Evolutionary conservation across 108 stramenopile genomes (phyloP), one percentile per base, ranked within the genome.

Genomic region (Fistulifera solaris): DNA sequence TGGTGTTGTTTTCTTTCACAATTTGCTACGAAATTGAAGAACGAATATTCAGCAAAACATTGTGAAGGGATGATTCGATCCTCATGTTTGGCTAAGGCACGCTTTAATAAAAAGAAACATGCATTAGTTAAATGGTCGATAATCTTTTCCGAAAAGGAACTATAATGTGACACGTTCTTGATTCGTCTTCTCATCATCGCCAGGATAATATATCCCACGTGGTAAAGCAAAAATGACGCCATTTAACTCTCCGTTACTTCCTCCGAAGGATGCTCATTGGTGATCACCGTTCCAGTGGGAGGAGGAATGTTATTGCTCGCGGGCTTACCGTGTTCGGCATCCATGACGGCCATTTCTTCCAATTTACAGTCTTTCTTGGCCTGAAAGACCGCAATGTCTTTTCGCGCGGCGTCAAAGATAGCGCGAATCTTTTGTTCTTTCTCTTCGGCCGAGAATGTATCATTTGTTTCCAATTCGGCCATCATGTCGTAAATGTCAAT

Each of bases 401-500:
- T 81, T 55, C 80, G 61, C 11, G 80, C 80, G n/a, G 40, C 24
- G 42, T 81, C 80, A 59, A 81, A 81, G 28, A 72, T 27, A 22
- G 56, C 57, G 21, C 80, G 72, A 54, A 81, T 81, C 58, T 68
- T 77, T 50, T 63, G 51, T 49, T 81, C 80, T 72, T 81, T 81
- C 15, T 77, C 80, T 28, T 54, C 59, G 8, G 58, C 59, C 23
- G 66, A 45, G 48, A 71, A 69, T 40, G 38, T 61, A 1, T 62
- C 47, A 19, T 76, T 58, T 15, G 58, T 39, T 54, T 80, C 78
- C 57, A 80, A 57, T 48, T 64, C 68, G 41, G 58, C 71, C 73
- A 89, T 85, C 43, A 86, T 58, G 39, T 91, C 89, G 53, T 87
- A 91, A 18, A 85, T 69, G 52, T 85, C 79, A 25, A 91, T 74